A percentile compares a stretch with the other conserved stretches of the same genome.
Conservation (phyloP, 495 filamentous ascomycete species). For the Sabuloglossum arenarium region DNA sequence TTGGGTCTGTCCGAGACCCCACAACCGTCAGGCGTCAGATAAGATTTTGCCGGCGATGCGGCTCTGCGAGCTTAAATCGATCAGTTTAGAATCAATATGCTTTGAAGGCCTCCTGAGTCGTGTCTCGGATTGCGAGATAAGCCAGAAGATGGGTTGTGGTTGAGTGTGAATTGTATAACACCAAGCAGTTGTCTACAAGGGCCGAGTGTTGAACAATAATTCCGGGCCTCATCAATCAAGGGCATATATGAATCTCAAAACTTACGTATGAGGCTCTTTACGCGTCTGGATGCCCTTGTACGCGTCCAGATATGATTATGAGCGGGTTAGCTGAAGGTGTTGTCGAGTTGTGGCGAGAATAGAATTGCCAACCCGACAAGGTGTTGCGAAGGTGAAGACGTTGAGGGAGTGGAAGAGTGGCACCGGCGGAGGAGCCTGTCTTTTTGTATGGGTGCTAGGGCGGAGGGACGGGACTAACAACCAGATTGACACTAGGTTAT, state of each 20-base stretch:
- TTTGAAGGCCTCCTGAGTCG: background rate
- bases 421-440: background rate
- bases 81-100: background rate
- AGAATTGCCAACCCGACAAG: background rate
- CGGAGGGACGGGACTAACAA: slow-evolving; percentile 1
- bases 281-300: background rate
- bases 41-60: background rate
- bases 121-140: background rate
- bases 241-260: slow-evolving; percentile 1
- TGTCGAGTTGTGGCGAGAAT: background rate
- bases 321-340: background rate
- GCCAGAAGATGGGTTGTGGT: background rate
- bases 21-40: background rate
- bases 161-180: background rate
- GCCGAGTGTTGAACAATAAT: background rate
- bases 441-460: slow-evolving; percentile 1
- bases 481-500: background rate
- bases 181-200: background rate
- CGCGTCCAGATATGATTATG: background rate
- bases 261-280: background rate
- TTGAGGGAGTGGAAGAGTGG: background rate
- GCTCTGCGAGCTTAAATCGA: slow-evolving; percentile 1
- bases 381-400: background rate
- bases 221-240: background rate
- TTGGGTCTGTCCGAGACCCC: background rate